These are phyloP conservation scores for Dalbergia oliveri DNA, from an alignment of 306 rosid species.

Conservation along the genomic window DNA sequence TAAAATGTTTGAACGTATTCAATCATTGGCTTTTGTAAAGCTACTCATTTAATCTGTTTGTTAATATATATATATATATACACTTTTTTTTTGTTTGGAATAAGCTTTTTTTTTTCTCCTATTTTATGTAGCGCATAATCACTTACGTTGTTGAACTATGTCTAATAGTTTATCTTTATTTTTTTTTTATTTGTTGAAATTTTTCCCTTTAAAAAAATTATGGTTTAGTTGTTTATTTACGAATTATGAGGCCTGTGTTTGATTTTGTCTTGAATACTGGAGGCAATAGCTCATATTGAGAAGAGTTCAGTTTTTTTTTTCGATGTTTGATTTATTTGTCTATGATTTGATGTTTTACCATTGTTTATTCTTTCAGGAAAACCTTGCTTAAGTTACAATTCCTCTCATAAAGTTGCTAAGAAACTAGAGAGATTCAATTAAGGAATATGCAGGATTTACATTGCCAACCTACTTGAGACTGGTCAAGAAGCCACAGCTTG, in stretches of 20 bases:
- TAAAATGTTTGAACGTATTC: slow-evolving; percentile 16
- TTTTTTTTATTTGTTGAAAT: no score
- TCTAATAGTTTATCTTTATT: no score
- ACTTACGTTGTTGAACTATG: no score
- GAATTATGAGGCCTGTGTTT: background rate
- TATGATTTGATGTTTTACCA: slow-evolving; percentile 26
- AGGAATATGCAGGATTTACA: slow-evolving; percentile 94
- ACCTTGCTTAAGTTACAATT: slow-evolving; percentile 85
- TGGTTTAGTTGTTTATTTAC: no score
- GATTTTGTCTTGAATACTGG: background rate
- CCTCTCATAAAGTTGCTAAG: slow-evolving; percentile 93
- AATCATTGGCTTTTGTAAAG: slow-evolving; percentile 26
- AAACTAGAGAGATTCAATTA: slow-evolving; percentile 86
- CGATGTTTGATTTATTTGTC: slow-evolving; percentile 2
- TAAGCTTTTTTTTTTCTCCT: no score
- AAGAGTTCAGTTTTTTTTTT: background rate
- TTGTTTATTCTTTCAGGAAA: slow-evolving; percentile 63
- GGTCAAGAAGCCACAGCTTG: slow-evolving; percentile 99
- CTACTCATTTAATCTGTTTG: slow-evolving; percentile 33
- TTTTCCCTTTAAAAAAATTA: no score
- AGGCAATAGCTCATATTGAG: background rate
- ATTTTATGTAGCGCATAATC: no score
- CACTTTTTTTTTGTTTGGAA: no score
- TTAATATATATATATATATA: no score
- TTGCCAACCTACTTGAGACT: slow-evolving; percentile 97